Base-by-base conservation (phyloP, 1,284 basidiomycete genomes). In the Apiotrichum porosum region DNA sequence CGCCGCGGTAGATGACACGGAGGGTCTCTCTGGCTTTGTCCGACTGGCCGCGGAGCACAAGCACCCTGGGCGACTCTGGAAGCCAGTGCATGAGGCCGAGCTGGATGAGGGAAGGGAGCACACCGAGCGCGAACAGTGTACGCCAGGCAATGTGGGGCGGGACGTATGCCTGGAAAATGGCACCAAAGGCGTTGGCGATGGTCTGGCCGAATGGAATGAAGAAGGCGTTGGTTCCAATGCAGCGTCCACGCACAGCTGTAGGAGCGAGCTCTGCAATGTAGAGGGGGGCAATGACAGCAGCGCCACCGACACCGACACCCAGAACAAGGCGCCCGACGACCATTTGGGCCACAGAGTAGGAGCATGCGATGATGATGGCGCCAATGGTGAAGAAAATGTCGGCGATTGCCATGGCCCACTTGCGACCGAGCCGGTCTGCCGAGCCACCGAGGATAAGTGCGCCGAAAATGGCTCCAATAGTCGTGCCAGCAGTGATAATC, bases 121-220 rank as follows among this genome's bases (percentile, higher is more conserved):
- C 62, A 6, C 71, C 67, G 26, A 70, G 49, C 9, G 64, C 71
- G 38, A 71, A 52, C 9, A 56, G 44, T 18, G 54, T 22, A 10
- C 57, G 43, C 57, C 57, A 61, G 21, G 52, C n/a, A n/a, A n/a
- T n/a, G n/a, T n/a, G 48, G 35, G 55, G 31, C 17, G 34, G 32
- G 44, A n/a, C n/a, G n/a, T n/a, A n/a, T n/a, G n/a, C 37, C 31
- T 57, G 50, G n/a, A 61, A 37, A 1, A 48, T 58, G n/a, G 62
- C 63, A 19, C 68, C 66, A 24, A 68, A 40, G 6, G 62, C 69
- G 36, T 56, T 58, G 0, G 68, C 57, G 14, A 63, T 42, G 23
- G 72, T 63, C 56, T 74, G 72, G 10, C 71, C 70, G 28, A 62
- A 61, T 0, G 71, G 71, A 45, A 71, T 68, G 36, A 64, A 62